These are phyloP conservation scores for Naegleria gruberi DNA, from an alignment of 208 protist species.

Conservation along the genomic window DNA sequence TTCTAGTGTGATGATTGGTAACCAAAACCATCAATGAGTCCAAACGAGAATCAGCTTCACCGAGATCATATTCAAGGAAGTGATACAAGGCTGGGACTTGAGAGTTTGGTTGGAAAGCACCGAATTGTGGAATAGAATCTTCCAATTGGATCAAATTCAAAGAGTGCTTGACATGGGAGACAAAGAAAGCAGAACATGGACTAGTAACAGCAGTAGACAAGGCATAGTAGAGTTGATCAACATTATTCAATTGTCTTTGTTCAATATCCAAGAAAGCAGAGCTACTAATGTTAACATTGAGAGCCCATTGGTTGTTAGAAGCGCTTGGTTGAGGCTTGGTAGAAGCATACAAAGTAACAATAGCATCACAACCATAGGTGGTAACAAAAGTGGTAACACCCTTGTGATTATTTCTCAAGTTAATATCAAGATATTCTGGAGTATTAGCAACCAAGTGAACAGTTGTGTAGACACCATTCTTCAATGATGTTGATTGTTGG, in stretches of 20 bases:
- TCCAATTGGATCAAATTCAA: background rate
- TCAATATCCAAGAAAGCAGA: background rate
- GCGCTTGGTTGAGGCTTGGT: background rate
- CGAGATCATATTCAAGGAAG: background rate
- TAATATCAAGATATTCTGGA: background rate
- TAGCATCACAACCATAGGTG: background rate
- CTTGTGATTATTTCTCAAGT: background rate
- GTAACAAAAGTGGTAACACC: background rate
- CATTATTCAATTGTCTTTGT: background rate
- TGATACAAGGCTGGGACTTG: background rate
- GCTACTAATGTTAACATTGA: background rate
- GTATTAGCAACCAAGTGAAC: background rate
- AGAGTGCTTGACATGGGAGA: background rate
- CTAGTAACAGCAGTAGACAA: background rate
- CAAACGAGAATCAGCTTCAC: background rate
- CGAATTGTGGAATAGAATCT: background rate
- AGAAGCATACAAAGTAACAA: background rate
- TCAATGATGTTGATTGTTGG: background rate
- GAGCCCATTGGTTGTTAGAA: background rate
- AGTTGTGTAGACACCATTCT: background rate
- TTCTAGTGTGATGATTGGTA: background rate
- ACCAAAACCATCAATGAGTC: background rate
- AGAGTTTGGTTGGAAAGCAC: conserved; percentile 4
- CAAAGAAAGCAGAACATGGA: background rate
- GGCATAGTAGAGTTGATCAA: background rate